Evolutionary conservation across 1,139 yeast species (phyloP).

Genomic region (Yamadazyma pseudoaaseri): DNA sequence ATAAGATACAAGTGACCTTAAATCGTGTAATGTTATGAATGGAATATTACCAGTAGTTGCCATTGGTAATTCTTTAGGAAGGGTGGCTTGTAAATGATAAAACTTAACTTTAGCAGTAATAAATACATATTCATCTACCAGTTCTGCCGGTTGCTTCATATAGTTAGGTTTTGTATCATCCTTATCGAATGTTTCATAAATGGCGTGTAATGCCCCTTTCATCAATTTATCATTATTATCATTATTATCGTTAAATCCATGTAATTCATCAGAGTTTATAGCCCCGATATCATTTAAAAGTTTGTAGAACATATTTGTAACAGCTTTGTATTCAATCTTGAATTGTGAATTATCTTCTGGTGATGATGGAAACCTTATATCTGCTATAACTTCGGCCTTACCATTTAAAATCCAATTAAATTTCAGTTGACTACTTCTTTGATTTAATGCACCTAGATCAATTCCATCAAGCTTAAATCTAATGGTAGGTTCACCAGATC

Average conservation of each 20-base stretch:
- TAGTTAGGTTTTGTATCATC: constrained; percentile 5
- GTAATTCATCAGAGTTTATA: constrained; percentile 14
- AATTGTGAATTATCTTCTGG: constrained; percentile 23
- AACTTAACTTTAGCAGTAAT: constrained; percentile 65
- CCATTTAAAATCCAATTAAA: constrained; percentile 74
- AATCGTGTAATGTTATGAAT: constrained; percentile 56
- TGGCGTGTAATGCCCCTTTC: constrained; percentile 43
- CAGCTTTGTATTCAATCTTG: constrained; percentile 21
- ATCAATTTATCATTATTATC: constrained; percentile 30
- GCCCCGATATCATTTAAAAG: constrained; percentile 28
- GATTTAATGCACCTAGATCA: constrained; percentile 47
- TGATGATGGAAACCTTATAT: constrained; percentile 61
- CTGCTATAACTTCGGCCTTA: constrained; percentile 66
- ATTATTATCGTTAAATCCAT: constrained; percentile 9
- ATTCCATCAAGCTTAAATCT: constrained; percentile 66
- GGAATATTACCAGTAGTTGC: constrained; percentile 53
- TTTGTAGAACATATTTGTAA: constrained; percentile 26
- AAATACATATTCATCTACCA: constrained; percentile 51
- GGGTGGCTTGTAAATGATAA: constrained; percentile 56
- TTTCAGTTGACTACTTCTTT: constrained; percentile 36
- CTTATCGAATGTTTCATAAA: constrained; percentile 40
- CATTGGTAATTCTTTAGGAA: constrained; percentile 53
- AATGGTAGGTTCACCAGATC: constrained; percentile 38
- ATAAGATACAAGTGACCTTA: constrained; percentile 59
- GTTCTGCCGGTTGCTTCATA: constrained; percentile 4